Conservation (phyloP, 495 filamentous ascomycete genomes). For the Aspergillus conjunctus region DNA sequence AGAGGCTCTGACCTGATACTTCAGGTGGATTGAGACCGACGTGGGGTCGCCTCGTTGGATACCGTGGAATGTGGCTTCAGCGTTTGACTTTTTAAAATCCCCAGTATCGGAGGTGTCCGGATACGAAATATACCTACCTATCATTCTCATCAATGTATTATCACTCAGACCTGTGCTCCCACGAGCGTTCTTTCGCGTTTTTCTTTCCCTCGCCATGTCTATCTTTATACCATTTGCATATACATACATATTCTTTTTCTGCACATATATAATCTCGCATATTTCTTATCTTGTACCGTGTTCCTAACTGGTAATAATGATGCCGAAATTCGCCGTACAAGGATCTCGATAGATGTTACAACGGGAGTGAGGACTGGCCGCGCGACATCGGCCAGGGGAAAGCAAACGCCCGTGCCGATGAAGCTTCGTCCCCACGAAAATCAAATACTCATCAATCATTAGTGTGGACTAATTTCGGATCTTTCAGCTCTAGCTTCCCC, state of each 20-base stretch:
- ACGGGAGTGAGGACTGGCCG: not conserved
- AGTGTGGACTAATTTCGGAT: no score
- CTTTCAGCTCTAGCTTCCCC: no score
- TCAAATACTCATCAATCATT: not conserved
- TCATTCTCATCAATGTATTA: not conserved
- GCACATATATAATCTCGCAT: not conserved
- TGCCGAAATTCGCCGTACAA: not conserved
- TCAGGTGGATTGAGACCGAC: constrained; percentile 35
- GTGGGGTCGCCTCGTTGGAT: constrained; percentile 9
- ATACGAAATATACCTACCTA: not conserved
- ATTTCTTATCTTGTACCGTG: not conserved
- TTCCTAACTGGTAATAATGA: not conserved
- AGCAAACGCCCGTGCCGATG: no score
- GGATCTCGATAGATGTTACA: not conserved
- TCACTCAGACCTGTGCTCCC: not conserved
- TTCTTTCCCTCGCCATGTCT: not conserved
- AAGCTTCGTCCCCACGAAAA: not conserved
- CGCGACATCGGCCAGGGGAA: not conserved
- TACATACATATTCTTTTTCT: not conserved
- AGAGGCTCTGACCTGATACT: constrained; percentile 41
- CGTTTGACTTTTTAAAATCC: not conserved
- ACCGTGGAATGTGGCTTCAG: not conserved
- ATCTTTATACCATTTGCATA: not conserved
- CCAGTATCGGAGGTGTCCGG: not conserved
- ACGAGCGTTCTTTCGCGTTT: not conserved